Percentiles rank a stretch among this genome's conserved stretches.
These are phyloP conservation scores for Pseudozyma tsukubaensis DNA, from an alignment of 1,284 basidiomycete genomes.

Conservation along the genomic window DNA sequence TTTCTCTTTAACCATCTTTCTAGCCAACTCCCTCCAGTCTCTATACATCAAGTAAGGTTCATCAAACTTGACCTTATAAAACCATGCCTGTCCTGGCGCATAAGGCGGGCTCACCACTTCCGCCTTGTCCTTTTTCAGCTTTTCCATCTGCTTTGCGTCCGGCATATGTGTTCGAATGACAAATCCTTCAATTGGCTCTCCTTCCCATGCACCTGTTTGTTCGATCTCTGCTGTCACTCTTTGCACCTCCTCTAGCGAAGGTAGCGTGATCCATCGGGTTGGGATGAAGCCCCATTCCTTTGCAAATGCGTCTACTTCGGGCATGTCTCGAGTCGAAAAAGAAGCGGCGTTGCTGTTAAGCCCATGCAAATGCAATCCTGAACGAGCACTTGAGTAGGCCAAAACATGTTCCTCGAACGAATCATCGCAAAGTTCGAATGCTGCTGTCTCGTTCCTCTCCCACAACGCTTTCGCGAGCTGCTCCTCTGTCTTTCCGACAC, in stretches of 20 bases:
- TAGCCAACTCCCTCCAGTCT: slow-evolving; percentile 95
- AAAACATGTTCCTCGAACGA: slow-evolving; percentile 97
- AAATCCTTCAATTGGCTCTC: slow-evolving; percentile 92
- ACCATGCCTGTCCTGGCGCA: slow-evolving; percentile 83
- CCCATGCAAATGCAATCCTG: slow-evolving; percentile 88
- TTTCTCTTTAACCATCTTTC: slow-evolving; percentile 70
- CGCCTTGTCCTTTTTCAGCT: slow-evolving; percentile 16
- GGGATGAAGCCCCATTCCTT: slow-evolving; percentile 90
- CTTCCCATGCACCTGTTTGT: slow-evolving; percentile 80
- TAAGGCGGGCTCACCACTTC: slow-evolving; percentile 59
- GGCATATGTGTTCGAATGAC: slow-evolving; percentile 76
- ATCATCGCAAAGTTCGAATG: slow-evolving; percentile 89
- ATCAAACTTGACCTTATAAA: slow-evolving; percentile 99
- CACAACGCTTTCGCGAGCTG: slow-evolving; percentile 82
- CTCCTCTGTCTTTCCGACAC: slow-evolving; percentile 77
- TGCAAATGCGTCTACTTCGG: slow-evolving; percentile 81
- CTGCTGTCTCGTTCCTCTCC: slow-evolving; percentile 86
- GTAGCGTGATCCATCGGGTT: slow-evolving; percentile 76
- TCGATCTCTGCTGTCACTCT: slow-evolving; percentile 79
- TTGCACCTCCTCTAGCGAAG: slow-evolving; percentile 78
- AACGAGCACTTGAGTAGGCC: slow-evolving; percentile 80
- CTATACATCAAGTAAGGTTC: slow-evolving; percentile 99
- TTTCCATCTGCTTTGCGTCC: slow-evolving; percentile 65
- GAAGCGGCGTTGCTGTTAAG: slow-evolving; percentile 80
- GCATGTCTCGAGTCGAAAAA: slow-evolving; percentile 75